phyloP scores from a whole-genome alignment of 805 yeast species.

The Wickerhamomyces tratensis region DNA sequence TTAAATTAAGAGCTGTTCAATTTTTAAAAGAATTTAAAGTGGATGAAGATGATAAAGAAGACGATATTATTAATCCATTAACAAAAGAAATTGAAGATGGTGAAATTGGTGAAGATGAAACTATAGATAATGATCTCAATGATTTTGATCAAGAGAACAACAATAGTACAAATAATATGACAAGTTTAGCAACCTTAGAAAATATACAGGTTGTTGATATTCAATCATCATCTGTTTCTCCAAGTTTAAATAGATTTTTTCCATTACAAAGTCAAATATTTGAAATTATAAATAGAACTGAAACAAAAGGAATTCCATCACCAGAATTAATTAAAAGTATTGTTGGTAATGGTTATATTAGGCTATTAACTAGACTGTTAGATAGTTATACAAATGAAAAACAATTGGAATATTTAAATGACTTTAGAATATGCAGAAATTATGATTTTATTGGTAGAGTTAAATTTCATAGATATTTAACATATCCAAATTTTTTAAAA shows the following conservation, averaged over 20 bases:
- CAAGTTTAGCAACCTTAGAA: not conserved
- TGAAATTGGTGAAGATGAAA: conserved; percentile 21
- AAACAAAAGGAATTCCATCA: conserved; percentile 46
- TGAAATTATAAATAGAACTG: conserved; percentile 32
- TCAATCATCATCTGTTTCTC: conserved; percentile 2
- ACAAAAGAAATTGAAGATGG: conserved; percentile 10
- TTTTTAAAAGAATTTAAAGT: conserved; percentile 29
- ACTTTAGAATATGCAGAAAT: conserved; percentile 41
- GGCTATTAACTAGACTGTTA: conserved; percentile 41
- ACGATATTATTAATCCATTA: conserved; percentile 13
- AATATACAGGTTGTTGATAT: conserved; percentile 8
- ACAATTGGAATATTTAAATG: conserved; percentile 20
- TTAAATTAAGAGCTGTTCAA: conserved; percentile 37
- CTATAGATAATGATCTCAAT: conserved; percentile 18
- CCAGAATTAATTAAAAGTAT: conserved; percentile 40
- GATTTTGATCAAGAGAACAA: conserved; percentile 18
- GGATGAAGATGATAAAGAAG: conserved; percentile 15
- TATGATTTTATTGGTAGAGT: conserved; percentile 68
- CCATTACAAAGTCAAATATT: conserved; percentile 60
- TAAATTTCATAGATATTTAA: conserved; percentile 60
- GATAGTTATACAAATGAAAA: conserved; percentile 34
- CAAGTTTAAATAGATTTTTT: conserved; percentile 38
- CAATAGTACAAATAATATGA: conserved; percentile 3
- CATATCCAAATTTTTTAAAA: conserved; percentile 28
- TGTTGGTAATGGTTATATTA: conserved; percentile 44